Percentiles rank a stretch among this genome's conserved stretches.
Conservation (phyloP, 768 basidiomycete genomes). For the Pulveroboletus sp. region DNA sequence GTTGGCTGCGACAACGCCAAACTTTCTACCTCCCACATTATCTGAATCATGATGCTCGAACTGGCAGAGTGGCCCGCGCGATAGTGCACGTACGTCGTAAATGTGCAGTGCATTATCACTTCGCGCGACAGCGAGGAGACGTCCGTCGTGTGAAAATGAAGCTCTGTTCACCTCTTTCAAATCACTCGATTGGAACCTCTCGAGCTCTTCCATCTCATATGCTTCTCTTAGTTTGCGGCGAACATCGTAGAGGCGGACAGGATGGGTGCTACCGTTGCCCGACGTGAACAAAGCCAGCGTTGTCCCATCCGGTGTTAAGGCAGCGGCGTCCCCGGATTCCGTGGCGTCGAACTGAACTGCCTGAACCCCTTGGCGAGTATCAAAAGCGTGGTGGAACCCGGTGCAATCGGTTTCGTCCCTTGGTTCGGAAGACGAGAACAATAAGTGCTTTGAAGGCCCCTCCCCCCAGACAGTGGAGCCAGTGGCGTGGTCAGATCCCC, state of each 20-base stretch:
- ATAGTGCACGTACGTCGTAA: conserved; percentile 57
- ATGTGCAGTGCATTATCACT: conserved; percentile 56
- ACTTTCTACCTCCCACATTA: conserved; percentile 28
- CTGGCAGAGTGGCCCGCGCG: conserved; percentile 40
- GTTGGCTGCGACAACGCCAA: conserved; percentile 47
- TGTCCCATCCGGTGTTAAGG: conserved; percentile 41
- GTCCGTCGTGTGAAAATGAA: conserved; percentile 55
- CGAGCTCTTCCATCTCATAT: conserved; percentile 29
- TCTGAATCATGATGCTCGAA: conserved; percentile 45
- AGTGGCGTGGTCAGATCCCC: conserved; percentile 25
- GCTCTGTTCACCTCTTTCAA: conserved; percentile 45
- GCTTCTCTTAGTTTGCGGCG: conserved; percentile 29
- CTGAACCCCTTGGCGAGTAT: conserved; percentile 27
- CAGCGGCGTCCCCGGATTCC: conserved; percentile 52
- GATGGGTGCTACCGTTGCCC: conserved; percentile 22
- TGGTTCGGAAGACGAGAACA: conserved; percentile 60
- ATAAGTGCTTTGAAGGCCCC: conserved; percentile 31
- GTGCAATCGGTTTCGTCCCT: conserved; percentile 7
- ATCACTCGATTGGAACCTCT: conserved; percentile 29
- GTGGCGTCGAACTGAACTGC: conserved; percentile 38
- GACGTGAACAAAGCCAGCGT: conserved; percentile 32
- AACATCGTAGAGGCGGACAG: conserved; percentile 52
- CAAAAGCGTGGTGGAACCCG: conserved; percentile 51
- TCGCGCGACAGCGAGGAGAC: conserved; percentile 56
- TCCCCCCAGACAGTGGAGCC: conserved; percentile 54